These are phyloP conservation scores for Helminthosporium solani DNA, from an alignment of 2,329 filamentous ascomycete genomes.

Conservation along the genomic window DNA sequence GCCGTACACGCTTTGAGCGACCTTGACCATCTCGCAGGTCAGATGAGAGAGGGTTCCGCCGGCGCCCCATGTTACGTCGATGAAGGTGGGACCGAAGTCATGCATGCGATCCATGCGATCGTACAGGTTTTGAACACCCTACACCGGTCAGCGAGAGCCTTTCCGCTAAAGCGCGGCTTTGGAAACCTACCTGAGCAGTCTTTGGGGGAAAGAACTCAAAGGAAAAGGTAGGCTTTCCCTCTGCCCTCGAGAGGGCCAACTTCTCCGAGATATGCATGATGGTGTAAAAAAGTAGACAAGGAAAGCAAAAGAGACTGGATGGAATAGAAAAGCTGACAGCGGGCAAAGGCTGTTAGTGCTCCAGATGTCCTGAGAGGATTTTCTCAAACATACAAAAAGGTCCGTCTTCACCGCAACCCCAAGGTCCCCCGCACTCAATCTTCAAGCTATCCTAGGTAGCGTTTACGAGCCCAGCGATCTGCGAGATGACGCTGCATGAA, in stretches of 20 bases:
- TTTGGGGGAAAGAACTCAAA: constrained; percentile 99
- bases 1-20: constrained; percentile 91
- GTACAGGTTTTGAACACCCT: constrained; percentile 96
- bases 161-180: neutral
- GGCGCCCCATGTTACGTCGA: constrained; percentile 98
- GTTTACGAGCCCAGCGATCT: constrained; percentile 51
- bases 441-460: constrained; percentile 44
- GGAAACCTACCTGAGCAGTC: constrained; percentile 67
- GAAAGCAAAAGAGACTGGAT: constrained; percentile 2
- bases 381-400: neutral
- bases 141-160: constrained; percentile 12
- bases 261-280: constrained; percentile 96
- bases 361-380: neutral
- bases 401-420: constrained; percentile 9
- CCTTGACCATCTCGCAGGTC: constrained; percentile 96
- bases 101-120: constrained; percentile 99
- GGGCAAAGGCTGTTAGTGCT: no score
- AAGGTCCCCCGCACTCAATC: constrained; percentile 3
- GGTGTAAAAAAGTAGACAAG: constrained; percentile 21
- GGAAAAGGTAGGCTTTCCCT: constrained; percentile 85
- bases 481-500: constrained; percentile 58
- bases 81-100: constrained; percentile 87
- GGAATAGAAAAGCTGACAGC: no score
- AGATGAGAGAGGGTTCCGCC: constrained; percentile 87
- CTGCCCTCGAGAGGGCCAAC: constrained; percentile 76